Conservation (phyloP, 192 early-diverging fungal species). For the Spinellus fusiger region DNA sequence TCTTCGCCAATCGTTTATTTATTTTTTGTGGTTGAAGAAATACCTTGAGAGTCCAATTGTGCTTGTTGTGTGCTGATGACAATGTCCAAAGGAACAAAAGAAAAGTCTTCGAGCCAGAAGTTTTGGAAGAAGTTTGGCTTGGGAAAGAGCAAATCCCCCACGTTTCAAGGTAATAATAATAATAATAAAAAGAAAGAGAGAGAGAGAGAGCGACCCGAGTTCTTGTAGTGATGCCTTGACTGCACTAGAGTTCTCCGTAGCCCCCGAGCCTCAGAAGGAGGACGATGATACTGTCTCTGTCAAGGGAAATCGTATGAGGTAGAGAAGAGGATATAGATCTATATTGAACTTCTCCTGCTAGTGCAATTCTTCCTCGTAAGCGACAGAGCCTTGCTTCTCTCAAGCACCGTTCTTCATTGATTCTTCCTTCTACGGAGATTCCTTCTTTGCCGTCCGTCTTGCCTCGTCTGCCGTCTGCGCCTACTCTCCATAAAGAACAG, state of each 20-base stretch:
- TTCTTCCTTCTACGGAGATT: too few relatives aligned
- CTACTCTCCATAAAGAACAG: too few relatives aligned
- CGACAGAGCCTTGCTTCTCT: too few relatives aligned
- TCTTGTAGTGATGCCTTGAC: not conserved
- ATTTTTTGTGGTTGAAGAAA: not conserved
- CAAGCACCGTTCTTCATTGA: too few relatives aligned
- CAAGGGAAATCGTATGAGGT: not conserved
- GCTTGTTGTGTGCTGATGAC: not conserved
- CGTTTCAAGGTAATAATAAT: not conserved
- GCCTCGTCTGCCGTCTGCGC: too few relatives aligned
- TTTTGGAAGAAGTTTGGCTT: conserved; percentile 29
- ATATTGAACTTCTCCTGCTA: not conserved
- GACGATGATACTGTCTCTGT: not conserved
- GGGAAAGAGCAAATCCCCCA: conserved; percentile 14
- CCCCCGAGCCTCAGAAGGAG: not conserved
- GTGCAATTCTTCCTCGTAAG: too few relatives aligned
- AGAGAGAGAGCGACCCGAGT: not conserved
- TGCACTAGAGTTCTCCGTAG: not conserved
- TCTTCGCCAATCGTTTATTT: too few relatives aligned
- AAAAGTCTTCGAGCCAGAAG: conserved; percentile 15
- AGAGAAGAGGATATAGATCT: not conserved
- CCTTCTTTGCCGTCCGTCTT: too few relatives aligned
- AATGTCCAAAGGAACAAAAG: conserved; percentile 20
- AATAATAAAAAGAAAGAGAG: not conserved
- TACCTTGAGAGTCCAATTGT: not conserved